Evolutionary conservation across 2,329 filamentous ascomycete genomes (phyloP).

Genomic region (Exophiala bonariae): DNA sequence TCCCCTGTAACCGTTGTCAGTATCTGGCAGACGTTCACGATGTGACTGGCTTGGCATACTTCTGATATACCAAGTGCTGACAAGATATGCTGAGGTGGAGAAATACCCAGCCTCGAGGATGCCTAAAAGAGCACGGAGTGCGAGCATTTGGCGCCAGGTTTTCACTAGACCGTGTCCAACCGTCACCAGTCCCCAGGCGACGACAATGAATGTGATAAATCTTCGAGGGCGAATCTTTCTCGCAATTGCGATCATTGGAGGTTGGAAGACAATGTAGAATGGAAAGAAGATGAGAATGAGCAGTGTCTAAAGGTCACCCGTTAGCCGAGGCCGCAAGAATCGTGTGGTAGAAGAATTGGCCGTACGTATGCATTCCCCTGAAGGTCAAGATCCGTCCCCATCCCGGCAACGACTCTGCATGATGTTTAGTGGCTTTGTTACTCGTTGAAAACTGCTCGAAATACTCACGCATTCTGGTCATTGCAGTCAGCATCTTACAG

Average conservation of each 20-base stretch:
- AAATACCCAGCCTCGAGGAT: constrained; percentile 35
- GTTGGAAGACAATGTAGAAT: constrained; percentile 44
- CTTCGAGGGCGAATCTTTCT: constrained; percentile 42
- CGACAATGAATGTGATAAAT: constrained; percentile 29
- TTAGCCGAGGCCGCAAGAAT: not conserved
- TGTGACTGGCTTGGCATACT: not conserved
- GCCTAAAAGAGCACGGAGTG: constrained; percentile 40
- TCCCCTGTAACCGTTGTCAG: constrained; percentile 2
- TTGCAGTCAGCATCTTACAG: not conserved
- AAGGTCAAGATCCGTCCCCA: constrained; percentile 6
- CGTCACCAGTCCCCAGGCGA: constrained; percentile 44
- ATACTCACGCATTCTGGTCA: not conserved
- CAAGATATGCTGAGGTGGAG: constrained; percentile 4
- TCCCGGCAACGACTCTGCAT: constrained; percentile 9
- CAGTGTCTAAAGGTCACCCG: constrained; percentile 2
- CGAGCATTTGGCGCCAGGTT: constrained; percentile 36
- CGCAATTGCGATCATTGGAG: constrained; percentile 40
- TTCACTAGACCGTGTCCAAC: constrained; percentile 39
- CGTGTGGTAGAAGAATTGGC: not conserved
- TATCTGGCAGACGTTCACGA: too few relatives aligned
- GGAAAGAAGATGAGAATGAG: constrained; percentile 44
- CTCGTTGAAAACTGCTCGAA: not conserved
- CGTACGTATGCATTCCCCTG: constrained; percentile 14
- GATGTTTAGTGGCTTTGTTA: not conserved
- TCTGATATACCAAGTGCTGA: constrained; percentile 12